A percentile compares a stretch with the other conserved stretches of the same genome.
phyloP scores from a whole-genome alignment of 1,139 yeast genomes.

The Saccharomyces hybrid region DNA sequence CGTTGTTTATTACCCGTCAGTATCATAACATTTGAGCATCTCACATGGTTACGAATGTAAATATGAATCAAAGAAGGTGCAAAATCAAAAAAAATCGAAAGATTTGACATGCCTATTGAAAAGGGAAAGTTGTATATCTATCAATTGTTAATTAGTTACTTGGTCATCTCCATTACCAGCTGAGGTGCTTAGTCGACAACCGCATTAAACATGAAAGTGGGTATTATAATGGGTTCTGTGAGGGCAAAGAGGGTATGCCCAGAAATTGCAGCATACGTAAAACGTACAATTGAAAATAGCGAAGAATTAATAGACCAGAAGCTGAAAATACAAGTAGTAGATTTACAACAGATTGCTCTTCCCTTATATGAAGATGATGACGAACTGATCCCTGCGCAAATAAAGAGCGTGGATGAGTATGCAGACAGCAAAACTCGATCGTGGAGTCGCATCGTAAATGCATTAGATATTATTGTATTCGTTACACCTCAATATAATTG shows the following conservation, averaged over 20 bases:
- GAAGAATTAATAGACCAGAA: neutral
- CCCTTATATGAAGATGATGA: neutral
- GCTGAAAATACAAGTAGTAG: neutral
- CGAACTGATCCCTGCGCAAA: slow-evolving; percentile 11
- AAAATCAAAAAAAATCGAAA: no score
- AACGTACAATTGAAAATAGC: slow-evolving; percentile 1
- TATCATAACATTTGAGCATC: no score
- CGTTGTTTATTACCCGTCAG: no score
- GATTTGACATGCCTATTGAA: no score
- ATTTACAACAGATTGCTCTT: neutral
- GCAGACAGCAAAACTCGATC: slow-evolving; percentile 13
- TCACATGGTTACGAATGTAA: no score
- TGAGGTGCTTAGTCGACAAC: no score
- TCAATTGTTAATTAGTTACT: no score
- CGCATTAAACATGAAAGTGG: neutral
- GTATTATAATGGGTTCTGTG: slow-evolving; percentile 4
- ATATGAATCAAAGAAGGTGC: no score
- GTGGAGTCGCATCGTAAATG: slow-evolving; percentile 19
- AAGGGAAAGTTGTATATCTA: no score
- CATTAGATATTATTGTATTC: slow-evolving; percentile 25
- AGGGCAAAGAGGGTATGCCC: slow-evolving; percentile 5
- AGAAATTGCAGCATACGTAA: slow-evolving; percentile 5
- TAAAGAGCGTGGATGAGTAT: slow-evolving; percentile 17
- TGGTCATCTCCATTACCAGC: no score
- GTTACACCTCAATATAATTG: slow-evolving; percentile 34